These are phyloP conservation scores for Xylaria acuta DNA, from an alignment of 495 filamentous ascomycete genomes.

Conservation along the genomic window DNA sequence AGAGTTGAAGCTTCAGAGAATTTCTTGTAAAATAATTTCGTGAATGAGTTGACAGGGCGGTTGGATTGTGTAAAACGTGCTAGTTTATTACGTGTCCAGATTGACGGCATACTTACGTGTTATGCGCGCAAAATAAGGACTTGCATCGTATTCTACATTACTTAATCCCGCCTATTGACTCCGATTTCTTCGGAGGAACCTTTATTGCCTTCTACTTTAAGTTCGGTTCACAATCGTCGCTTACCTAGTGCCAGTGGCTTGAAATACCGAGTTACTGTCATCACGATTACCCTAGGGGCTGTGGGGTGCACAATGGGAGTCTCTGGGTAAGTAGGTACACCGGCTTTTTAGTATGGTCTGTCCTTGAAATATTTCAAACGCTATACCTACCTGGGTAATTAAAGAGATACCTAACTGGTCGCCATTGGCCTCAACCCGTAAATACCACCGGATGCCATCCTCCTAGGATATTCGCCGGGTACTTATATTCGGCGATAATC, in stretches of 20 bases:
- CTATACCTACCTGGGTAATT: not conserved
- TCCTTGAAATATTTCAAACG: not conserved
- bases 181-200: no score
- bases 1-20: not conserved
- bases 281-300: no score
- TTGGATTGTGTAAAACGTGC: not conserved
- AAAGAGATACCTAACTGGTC: not conserved
- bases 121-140: not conserved
- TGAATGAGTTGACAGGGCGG: not conserved
- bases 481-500: constrained; percentile 20
- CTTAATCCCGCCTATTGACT: no score
- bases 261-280: no score
- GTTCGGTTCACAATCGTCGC: no score
- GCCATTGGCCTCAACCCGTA: not conserved
- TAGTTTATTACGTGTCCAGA: not conserved
- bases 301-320: no score
- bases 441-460: constrained; percentile 29
- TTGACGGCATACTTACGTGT: not conserved
- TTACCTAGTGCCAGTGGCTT: no score
- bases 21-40: not conserved
- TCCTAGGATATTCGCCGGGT: constrained; percentile 25
- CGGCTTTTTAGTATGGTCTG: not conserved
- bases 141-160: not conserved
- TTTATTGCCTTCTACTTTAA: no score
- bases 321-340: no score